These are phyloP conservation scores for Colletotrichum sp. DNA, from an alignment of 2,329 filamentous ascomycete species.

Conservation along the genomic window DNA sequence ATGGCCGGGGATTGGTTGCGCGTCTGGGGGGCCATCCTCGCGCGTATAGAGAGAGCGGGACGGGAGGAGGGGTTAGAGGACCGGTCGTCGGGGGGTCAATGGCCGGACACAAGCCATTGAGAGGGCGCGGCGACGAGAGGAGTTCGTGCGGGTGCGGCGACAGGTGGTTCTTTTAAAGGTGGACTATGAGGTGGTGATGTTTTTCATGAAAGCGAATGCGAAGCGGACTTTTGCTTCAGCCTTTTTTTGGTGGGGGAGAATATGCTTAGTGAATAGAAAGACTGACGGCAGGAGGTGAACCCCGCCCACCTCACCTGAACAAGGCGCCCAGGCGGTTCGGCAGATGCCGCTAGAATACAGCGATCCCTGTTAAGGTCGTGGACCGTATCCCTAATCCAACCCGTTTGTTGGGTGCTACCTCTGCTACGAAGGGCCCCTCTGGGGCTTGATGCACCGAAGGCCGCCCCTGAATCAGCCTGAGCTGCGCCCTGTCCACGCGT, in stretches of 20 bases:
- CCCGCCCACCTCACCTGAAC: background rate
- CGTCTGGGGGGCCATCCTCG: background rate
- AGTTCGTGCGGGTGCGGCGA: background rate
- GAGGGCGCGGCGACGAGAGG: background rate
- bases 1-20: slow-evolving; percentile 12
- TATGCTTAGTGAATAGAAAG: background rate
- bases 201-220: background rate
- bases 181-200: background rate
- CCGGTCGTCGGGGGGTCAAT: background rate
- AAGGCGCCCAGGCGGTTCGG: background rate
- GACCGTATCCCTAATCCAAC: background rate
- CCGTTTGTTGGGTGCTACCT: background rate
- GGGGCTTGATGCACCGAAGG: background rate
- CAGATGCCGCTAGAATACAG: background rate
- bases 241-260: background rate
- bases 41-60: background rate
- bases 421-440: background rate
- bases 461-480: background rate
- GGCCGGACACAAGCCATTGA: background rate
- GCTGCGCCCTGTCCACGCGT: slow-evolving; percentile 11
- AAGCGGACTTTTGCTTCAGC: background rate
- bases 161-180: background rate
- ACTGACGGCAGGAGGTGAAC: background rate
- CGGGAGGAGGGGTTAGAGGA: background rate
- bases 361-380: background rate